Evolutionary conservation across 108 stramenopile species (phyloP), one percentile per base, ranked within the genome.

Genomic region (Pseudonitzschia multistriata): DNA sequence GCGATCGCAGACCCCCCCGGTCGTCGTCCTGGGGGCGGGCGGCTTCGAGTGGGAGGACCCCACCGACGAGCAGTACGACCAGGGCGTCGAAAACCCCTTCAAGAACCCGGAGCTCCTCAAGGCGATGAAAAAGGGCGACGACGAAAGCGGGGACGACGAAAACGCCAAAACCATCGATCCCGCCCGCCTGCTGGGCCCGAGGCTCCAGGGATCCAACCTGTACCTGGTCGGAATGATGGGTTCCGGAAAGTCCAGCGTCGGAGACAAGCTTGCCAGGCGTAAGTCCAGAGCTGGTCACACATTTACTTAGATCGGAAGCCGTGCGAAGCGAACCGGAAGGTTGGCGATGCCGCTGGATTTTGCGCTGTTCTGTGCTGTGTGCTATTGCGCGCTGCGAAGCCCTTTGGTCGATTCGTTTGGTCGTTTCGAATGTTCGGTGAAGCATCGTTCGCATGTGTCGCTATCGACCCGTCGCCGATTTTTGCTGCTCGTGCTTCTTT

Each of bases 211-310:
- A 33, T 83, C 87, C 34, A 96, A 95, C 69, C 35, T 97, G 10
- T 97, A 96, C 77, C 82, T 97, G n/a, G 82, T 97, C 29, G 97
- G 97, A 15, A 91, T 97, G 92, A 97, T 97, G 97, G 97, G 97
- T 39, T 79, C 76, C 60, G 97, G 97, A 13, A 97, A 97, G 75
- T 78, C 90, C 11, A 71, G 89, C 25, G 83, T 96, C 7, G 96
- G 92, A 24, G 88, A 92, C 39, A 40, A 68, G 21, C 61, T 96
- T 29, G 90, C 91, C 7, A 71, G 87, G 53, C 73, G 89, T 82
- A 72, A 84, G 86, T 84, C n/a, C n/a, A n/a, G n/a, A n/a, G n/a
- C n/a, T n/a, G n/a, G n/a, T n/a, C n/a, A n/a, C n/a, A n/a, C n/a
- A n/a, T n/a, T n/a, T n/a, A n/a, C n/a, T n/a, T n/a, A n/a, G n/a